Evolutionary conservation across 164 flowering plant genomes (phyloP).

Genomic region (Vitis amurensis): DNA sequence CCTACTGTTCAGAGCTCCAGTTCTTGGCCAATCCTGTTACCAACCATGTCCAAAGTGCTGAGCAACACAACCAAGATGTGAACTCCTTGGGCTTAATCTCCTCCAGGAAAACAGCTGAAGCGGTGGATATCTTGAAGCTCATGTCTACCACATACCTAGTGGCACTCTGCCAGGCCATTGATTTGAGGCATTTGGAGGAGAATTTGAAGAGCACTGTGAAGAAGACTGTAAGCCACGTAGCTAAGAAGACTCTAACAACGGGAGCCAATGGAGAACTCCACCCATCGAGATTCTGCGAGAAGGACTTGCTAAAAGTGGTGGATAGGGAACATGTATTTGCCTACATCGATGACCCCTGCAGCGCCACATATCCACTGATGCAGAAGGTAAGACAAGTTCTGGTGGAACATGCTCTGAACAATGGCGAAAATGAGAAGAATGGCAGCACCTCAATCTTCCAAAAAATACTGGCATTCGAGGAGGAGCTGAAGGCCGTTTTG

Average conservation of each 20-base stretch:
- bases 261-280: constrained; percentile 14
- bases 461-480: constrained; percentile 12
- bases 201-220: constrained; percentile 12
- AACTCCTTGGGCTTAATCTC: constrained; percentile 10
- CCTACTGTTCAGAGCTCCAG: neutral
- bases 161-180: constrained; percentile 17
- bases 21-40: constrained; percentile 12
- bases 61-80: constrained; percentile 16
- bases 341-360: constrained; percentile 21
- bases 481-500: constrained; percentile 13
- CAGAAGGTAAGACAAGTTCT: constrained; percentile 19
- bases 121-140: constrained; percentile 16
- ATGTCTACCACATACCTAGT: constrained; percentile 13
- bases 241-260: constrained; percentile 1
- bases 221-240: constrained; percentile 12
- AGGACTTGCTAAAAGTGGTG: constrained; percentile 13
- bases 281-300: constrained; percentile 18
- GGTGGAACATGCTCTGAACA: constrained; percentile 11
- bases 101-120: constrained; percentile 9
- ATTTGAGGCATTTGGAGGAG: constrained; percentile 18
- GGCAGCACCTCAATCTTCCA: constrained; percentile 7
- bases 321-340: constrained; percentile 15
- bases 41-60: constrained; percentile 12
- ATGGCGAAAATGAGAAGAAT: constrained; percentile 3
- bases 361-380: constrained; percentile 17